Percentiles rank a stretch among this genome's conserved stretches.
Evolutionary conservation across 805 yeast genomes (phyloP).

Genomic region (Candida easanensis): DNA sequence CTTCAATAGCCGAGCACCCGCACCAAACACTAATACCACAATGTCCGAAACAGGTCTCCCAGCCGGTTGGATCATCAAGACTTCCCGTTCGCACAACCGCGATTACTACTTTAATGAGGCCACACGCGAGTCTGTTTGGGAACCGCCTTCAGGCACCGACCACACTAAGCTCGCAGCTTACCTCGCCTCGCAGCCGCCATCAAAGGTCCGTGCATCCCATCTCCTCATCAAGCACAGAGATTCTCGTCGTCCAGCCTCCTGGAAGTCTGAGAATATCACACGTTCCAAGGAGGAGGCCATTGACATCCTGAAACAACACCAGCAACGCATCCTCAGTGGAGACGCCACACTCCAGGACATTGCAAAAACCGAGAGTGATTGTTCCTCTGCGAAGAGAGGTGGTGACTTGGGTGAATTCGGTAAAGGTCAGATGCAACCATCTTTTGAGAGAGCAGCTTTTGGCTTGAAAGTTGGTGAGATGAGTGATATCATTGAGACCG

Average conservation of each 20-base stretch:
- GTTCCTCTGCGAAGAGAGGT: slow-evolving; percentile 79
- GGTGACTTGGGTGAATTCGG: slow-evolving; percentile 93
- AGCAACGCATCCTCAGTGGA: slow-evolving; percentile 60
- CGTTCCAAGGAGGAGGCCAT: slow-evolving; percentile 82
- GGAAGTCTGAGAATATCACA: slow-evolving; percentile 78
- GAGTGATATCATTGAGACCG: slow-evolving; percentile 81
- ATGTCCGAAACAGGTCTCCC: slow-evolving; percentile 69
- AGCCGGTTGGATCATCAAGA: slow-evolving; percentile 74
- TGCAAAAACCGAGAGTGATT: slow-evolving; percentile 84
- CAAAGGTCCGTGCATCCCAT: slow-evolving; percentile 75
- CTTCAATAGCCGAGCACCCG: not conserved
- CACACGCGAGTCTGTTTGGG: slow-evolving; percentile 82
- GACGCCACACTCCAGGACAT: slow-evolving; percentile 64
- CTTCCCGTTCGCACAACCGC: slow-evolving; percentile 75
- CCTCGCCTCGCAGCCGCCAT: slow-evolving; percentile 49
- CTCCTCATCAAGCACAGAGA: slow-evolving; percentile 78
- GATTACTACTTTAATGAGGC: slow-evolving; percentile 78
- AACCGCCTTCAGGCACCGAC: slow-evolving; percentile 84
- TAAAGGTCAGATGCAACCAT: slow-evolving; percentile 92
- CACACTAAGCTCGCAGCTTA: slow-evolving; percentile 53
- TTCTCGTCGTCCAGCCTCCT: slow-evolving; percentile 87
- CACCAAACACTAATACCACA: not conserved
- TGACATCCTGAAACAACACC: slow-evolving; percentile 54
- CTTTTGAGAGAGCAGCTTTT: slow-evolving; percentile 87
- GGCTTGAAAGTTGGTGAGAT: slow-evolving; percentile 77